Evolutionary conservation across 257 asterid species (phyloP).

Genomic region (Avicennia marina): DNA sequence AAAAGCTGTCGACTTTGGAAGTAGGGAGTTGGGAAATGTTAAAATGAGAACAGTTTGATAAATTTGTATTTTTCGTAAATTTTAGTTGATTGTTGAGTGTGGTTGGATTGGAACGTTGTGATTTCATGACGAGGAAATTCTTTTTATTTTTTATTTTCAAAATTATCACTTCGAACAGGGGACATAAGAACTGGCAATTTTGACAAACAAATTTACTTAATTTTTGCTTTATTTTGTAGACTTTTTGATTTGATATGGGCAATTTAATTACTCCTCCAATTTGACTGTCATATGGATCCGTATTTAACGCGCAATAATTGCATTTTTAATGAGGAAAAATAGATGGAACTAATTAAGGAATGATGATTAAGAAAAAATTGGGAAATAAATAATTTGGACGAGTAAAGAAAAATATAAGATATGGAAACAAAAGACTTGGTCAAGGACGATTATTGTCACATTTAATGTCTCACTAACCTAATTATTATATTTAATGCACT

Average conservation of each 20-base stretch:
- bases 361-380: not conserved
- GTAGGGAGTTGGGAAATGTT: conserved; percentile 7
- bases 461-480: not conserved
- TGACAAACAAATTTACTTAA: too few relatives aligned
- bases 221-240: too few relatives aligned
- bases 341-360: conserved; percentile 9
- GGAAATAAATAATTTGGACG: not conserved
- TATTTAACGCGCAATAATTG: too few relatives aligned
- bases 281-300: not conserved
- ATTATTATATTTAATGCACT: not conserved
- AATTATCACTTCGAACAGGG: too few relatives aligned
- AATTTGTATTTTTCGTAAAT: conserved; percentile 3
- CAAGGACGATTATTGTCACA: not conserved
- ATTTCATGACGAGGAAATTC: not conserved
- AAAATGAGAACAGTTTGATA: not conserved
- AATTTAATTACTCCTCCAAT: not conserved
- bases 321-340: not conserved
- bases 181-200: too few relatives aligned
- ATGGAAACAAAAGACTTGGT: not conserved
- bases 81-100: not conserved
- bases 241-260: not conserved
- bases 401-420: not conserved
- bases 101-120: not conserved
- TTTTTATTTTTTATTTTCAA: too few relatives aligned
- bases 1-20: conserved; percentile 27